Evolutionary conservation across 1,284 basidiomycete species (phyloP), one percentile per base, ranked within the genome.

Genomic region (Meripilus lineatus): DNA sequence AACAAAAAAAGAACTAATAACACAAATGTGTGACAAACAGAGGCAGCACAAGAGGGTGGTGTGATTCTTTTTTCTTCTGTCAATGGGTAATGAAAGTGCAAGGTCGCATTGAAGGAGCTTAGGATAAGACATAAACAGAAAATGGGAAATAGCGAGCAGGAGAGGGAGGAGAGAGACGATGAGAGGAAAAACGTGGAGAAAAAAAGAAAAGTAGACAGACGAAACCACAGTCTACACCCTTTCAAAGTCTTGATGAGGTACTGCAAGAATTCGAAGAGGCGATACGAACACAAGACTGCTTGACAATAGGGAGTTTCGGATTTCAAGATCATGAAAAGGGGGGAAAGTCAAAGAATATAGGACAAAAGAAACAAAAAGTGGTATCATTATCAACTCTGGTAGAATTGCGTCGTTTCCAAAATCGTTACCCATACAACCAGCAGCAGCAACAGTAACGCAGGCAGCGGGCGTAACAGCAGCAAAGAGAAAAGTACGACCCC

Each of bases 131-230:
- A n/a, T n/a, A n/a, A n/a, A n/a, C n/a, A n/a, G n/a, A n/a, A n/a
- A n/a, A n/a, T n/a, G n/a, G n/a, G n/a, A n/a, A n/a, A n/a, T n/a
- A n/a, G n/a, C n/a, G n/a, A n/a, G n/a, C n/a, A n/a, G n/a, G n/a
- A n/a, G n/a, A n/a, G n/a, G n/a, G n/a, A n/a, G n/a, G n/a, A n/a
- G n/a, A n/a, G n/a, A n/a, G n/a, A 7, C 17, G 32, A 34, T 35
- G 32, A 33, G 18, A 23, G 5, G 32, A 24, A 37, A 23, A 45
- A 40, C 28, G 21, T 18, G n/a, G 36, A 42, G 32, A 45, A 40
- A 17, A 42, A 43, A 44, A 44, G 45, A 44, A 49, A 45, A 38
- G 37, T 25, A 40, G 32, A 33, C 25, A 36, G 37, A 33, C 26
- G 18, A 28, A 33, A 25, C 21, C 23, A 44, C 10, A 30, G 2